Base-by-base conservation (phyloP, 2,329 filamentous ascomycete genomes). In the Endothia cerciana region DNA sequence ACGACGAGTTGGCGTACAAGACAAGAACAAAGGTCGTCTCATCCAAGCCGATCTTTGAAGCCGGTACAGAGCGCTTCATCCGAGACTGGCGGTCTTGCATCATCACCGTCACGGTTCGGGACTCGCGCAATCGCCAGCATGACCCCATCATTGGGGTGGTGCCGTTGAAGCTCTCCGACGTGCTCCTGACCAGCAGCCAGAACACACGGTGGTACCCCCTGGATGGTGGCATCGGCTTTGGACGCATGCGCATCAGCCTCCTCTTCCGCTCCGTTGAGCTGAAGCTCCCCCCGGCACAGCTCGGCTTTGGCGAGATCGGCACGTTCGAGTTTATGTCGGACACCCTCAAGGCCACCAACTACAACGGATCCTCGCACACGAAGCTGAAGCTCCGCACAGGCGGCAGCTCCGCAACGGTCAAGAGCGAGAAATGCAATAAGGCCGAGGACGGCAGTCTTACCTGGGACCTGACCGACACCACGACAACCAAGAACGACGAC, bases 21-120 rank as follows among this genome's bases (percentile, higher is more conserved):
- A 98, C 94, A n/a, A 88, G 95, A 73, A 88, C 92, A 43, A 98
- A 99, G 82, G 94, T 94, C 4, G 91, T 97, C 8, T 96, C 91
- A 43, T 96, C 92, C 62, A 94, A 96, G 76, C 95, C 95, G 1
- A 97, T 98, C 70, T 98, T 97, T 84, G 97, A 98, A 72, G 94
- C 95, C 3, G 94, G 94, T 67, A 97, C 94, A 0, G 95, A 99
- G 74, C 87, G 91, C 15, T 98, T 98, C 72, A 82, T 98, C 38
- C 90, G 94, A 28, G 94, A 99, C 74, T 99, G 95, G 95, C 86
- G 93, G 69, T 95, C 92, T 22, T 85, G 87, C 56, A 91, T 97
- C 65, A 85, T 97, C 63, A 97, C 94, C 0, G 84, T 98, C 60
- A 91, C 92, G 0, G 93, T 97, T 19, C 90, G 95, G 33, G 94